phyloP scores from a whole-genome alignment of 306 rosid genomes.

The Arachis stenosperma region DNA sequence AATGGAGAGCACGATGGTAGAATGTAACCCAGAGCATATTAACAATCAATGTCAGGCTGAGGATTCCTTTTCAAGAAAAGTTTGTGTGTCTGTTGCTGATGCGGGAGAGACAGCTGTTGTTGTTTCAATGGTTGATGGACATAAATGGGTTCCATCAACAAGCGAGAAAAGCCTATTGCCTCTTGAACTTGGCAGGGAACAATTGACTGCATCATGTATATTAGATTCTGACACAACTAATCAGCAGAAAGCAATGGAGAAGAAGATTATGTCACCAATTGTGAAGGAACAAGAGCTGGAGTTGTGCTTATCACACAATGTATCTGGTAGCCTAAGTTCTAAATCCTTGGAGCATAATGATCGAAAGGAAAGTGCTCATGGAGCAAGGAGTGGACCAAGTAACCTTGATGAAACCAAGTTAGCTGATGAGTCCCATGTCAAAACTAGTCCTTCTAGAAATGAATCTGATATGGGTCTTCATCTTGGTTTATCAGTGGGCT shows the following conservation, averaged over 20 bases:
- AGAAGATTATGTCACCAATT: constrained; percentile 40
- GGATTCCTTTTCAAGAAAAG: constrained; percentile 65
- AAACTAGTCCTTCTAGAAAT: constrained; percentile 49
- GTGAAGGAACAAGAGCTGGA: constrained; percentile 61
- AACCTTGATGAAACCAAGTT: constrained; percentile 46
- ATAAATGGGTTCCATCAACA: constrained; percentile 49
- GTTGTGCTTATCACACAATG: constrained; percentile 57
- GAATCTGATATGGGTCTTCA: constrained; percentile 68
- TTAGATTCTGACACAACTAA: constrained; percentile 46
- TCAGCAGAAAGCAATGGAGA: constrained; percentile 47
- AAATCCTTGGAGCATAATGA: constrained; percentile 48
- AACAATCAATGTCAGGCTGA: constrained; percentile 46
- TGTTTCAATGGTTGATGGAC: constrained; percentile 77
- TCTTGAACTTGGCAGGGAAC: constrained; percentile 53
- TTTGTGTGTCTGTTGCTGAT: constrained; percentile 87
- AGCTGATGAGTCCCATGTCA: constrained; percentile 46
- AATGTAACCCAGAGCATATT: constrained; percentile 43
- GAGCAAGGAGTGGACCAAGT: constrained; percentile 47
- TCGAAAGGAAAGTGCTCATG: constrained; percentile 46
- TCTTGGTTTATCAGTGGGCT: constrained; percentile 76
- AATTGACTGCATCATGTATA: constrained; percentile 50
- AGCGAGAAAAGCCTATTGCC: constrained; percentile 46
- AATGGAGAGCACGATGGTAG: constrained; percentile 39
- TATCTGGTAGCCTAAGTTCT: constrained; percentile 54
- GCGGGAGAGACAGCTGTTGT: constrained; percentile 92